These are phyloP conservation scores for Phyllachora maydis DNA, from an alignment of 2,329 filamentous ascomycete species.

Conservation along the genomic window DNA sequence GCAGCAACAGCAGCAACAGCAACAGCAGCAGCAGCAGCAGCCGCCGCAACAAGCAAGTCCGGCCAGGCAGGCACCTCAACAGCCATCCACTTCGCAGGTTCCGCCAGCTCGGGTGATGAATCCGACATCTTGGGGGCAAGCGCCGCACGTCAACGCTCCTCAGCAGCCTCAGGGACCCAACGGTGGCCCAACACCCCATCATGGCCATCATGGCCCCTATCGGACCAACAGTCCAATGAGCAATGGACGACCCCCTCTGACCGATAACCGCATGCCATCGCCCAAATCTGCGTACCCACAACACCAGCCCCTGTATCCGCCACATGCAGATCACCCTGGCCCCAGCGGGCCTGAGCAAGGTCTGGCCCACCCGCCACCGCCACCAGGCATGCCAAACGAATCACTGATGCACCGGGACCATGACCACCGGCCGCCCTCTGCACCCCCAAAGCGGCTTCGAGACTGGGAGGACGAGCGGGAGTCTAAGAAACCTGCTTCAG, in stretches of 20 bases:
- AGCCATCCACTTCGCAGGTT: conserved; percentile 14
- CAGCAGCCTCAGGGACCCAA: conserved; percentile 13
- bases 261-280: conserved; percentile 79
- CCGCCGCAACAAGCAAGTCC: conserved; percentile 5
- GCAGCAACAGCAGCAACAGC: conserved; percentile 16
- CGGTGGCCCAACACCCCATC: background rate
- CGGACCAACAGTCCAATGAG: conserved; percentile 61
- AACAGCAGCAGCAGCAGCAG: conserved; percentile 16
- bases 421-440: conserved; percentile 61
- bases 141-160: conserved; percentile 19
- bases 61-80: background rate
- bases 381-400: conserved; percentile 37
- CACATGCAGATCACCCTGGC: conserved; percentile 44
- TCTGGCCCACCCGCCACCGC: conserved; percentile 35
- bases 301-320: conserved; percentile 48
- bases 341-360: conserved; percentile 50
- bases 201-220: conserved; percentile 27
- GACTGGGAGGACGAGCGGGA: conserved; percentile 81
- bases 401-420: conserved; percentile 39
- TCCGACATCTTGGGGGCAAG: conserved; percentile 35
- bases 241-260: conserved; percentile 53
- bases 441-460: conserved; percentile 62
- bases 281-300: conserved; percentile 72
- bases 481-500: conserved; percentile 70
- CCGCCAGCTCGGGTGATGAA: conserved; percentile 33